Base-by-base conservation (phyloP, 2,329 filamentous ascomycete species). In the Penicillium sp. region DNA sequence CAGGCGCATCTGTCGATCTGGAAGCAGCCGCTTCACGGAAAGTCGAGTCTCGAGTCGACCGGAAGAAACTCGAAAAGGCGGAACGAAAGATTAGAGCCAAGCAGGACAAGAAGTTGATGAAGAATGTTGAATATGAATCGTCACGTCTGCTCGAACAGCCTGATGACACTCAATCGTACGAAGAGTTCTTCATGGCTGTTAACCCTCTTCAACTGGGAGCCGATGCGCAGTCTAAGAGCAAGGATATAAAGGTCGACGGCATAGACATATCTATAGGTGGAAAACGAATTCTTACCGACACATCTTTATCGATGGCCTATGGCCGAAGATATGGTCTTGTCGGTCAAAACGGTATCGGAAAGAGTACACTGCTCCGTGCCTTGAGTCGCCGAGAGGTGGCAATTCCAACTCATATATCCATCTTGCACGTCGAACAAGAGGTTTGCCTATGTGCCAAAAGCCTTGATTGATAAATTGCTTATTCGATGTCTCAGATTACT, bases 181-280 rank as follows among this genome's bases (percentile, higher is more conserved):
- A 99, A 76, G 94, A 99, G 72, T 97, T 99, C 77, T 99, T 96
- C 83, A 97, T 99, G 94, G 88, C 91, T 54, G 94, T 99, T 79
- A 99, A 99, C 74, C 94, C 94, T 60, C 83, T 99, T 61, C 93
- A 97, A 71, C 68, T 97, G 59, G 93, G 91, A 55, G 77, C 81
- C 21, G 85, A 81, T 63, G 74, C 83, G 56, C 74, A 86, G 59
- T 82, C 86, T 30, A 99, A 97, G 86, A 96, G 92, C 74, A 99
- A 99, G 81, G 94, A 99, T 71, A 92, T 99, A 81, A 99, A 97
- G 79, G 80, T 99, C 64, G 94, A 99, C 75, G 91, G 90, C 66
- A 91, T 96, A 69, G 94, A 99, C 74, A 89, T 99, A 55, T 89
- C 91, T 45, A 97, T 99, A 68, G 86, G 90, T 60, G 93, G 93